Evolutionary conservation across 495 filamentous ascomycete species (phyloP).

Genomic region (Penicillium malachiteum): DNA sequence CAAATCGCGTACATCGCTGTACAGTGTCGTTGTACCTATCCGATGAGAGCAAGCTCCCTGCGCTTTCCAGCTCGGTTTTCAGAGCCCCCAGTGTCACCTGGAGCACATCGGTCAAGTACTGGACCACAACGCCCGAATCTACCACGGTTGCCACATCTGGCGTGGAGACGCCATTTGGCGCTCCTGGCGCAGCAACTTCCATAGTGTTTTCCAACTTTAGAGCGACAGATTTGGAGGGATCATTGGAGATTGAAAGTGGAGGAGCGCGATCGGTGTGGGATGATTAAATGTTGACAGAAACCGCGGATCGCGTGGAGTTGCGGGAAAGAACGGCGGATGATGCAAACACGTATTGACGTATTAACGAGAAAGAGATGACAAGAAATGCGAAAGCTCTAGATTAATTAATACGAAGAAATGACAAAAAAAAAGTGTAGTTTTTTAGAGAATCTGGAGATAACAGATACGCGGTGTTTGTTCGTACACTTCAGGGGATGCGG

Average conservation of each 20-base stretch:
- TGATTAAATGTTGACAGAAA: slow-evolving; percentile 21
- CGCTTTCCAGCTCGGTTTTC: slow-evolving; percentile 71
- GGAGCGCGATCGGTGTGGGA: slow-evolving; percentile 19
- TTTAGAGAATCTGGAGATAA: slow-evolving; percentile 4
- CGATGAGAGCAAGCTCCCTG: slow-evolving; percentile 79
- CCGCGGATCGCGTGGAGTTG: slow-evolving; percentile 24
- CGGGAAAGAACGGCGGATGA: neutral
- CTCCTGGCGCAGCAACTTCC: slow-evolving; percentile 52
- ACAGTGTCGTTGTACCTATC: slow-evolving; percentile 70
- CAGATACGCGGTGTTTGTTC: slow-evolving; percentile 32
- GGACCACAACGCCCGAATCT: slow-evolving; percentile 64
- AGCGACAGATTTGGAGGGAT: slow-evolving; percentile 18
- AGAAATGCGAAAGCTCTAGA: slow-evolving; percentile 10
- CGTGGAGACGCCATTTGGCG: slow-evolving; percentile 46
- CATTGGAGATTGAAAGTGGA: slow-evolving; percentile 31
- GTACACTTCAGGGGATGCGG: slow-evolving; percentile 33
- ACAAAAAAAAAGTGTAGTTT: slow-evolving; percentile 3
- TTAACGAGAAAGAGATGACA: neutral
- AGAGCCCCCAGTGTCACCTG: slow-evolving; percentile 83
- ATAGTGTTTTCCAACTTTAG: slow-evolving; percentile 33
- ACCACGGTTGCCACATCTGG: slow-evolving; percentile 42
- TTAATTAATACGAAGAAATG: slow-evolving; percentile 21
- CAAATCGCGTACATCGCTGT: slow-evolving; percentile 84
- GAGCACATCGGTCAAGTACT: slow-evolving; percentile 76
- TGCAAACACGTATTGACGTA: too few species aligned